Evolutionary conservation across 129 eudicot species (phyloP).

Genomic region (Mikania micrantha): DNA sequence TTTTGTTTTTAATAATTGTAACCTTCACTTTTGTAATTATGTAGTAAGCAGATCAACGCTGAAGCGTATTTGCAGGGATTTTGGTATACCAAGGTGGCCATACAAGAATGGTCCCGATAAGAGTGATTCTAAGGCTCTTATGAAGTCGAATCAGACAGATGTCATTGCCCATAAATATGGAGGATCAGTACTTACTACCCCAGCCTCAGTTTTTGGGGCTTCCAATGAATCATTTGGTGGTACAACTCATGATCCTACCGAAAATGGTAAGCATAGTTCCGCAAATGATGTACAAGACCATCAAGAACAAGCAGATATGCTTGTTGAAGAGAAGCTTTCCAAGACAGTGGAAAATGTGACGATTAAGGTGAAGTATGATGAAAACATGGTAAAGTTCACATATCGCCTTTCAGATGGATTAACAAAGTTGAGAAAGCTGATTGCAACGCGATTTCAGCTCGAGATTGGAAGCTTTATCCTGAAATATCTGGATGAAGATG

Average conservation of each 20-base stretch:
- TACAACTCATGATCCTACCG: background rate
- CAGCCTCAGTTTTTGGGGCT: background rate
- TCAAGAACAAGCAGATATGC: background rate
- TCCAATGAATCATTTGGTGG: background rate
- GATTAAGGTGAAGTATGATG: background rate
- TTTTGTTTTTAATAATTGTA: no score
- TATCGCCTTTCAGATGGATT: constrained; percentile 9
- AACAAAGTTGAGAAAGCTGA: constrained; percentile 4
- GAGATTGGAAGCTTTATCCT: background rate
- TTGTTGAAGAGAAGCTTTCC: background rate
- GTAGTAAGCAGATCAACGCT: background rate
- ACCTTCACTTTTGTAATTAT: background rate
- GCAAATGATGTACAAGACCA: constrained; percentile 8
- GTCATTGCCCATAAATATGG: no score
- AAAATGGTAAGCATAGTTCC: background rate
- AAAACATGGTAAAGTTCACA: background rate
- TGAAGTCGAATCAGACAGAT: background rate
- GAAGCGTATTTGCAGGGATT: background rate
- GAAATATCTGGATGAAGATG: constrained; percentile 9
- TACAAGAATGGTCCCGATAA: background rate
- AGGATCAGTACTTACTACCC: background rate
- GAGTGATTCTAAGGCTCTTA: background rate
- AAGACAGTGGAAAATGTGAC: background rate
- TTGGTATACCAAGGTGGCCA: background rate
- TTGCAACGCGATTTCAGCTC: constrained; percentile 3